Evolutionary conservation across 305 asterid species (phyloP).

Genomic region (Stenogyne calaminthoides): DNA sequence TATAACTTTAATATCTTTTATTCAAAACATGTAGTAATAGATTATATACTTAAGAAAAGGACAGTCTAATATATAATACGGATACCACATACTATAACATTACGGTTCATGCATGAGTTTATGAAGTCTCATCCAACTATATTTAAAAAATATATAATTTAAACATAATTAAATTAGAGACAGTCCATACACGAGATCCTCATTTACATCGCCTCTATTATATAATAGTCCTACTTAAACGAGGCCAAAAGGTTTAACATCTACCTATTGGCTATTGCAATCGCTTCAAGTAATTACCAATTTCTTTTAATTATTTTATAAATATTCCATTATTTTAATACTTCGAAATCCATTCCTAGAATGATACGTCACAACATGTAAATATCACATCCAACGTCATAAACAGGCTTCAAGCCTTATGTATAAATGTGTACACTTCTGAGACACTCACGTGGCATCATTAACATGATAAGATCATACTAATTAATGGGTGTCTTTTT

Average conservation of each 20-base stretch:
- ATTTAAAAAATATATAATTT: too few relatives aligned
- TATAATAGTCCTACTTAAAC: too few relatives aligned
- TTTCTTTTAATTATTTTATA: neutral
- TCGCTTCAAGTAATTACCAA: neutral
- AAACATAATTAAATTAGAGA: too few relatives aligned
- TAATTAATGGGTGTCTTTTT: slow-evolving; percentile 34
- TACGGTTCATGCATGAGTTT: too few relatives aligned
- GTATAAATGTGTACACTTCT: slow-evolving; percentile 14
- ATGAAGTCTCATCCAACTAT: too few relatives aligned
- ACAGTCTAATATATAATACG: too few relatives aligned
- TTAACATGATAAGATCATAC: slow-evolving; percentile 41
- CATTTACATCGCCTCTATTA: too few relatives aligned
- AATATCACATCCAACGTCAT: neutral
- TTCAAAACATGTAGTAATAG: too few relatives aligned
- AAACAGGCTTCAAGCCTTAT: neutral
- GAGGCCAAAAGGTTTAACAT: too few relatives aligned
- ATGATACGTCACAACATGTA: neutral
- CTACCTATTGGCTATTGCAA: neutral
- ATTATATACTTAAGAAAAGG: too few relatives aligned
- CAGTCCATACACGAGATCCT: too few relatives aligned
- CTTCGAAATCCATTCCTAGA: neutral
- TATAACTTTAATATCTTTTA: neutral
- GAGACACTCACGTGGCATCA: slow-evolving; percentile 46
- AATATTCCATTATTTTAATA: neutral
- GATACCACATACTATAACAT: too few relatives aligned